Conservation (phyloP, 2,329 filamentous ascomycete genomes). For the Trichoderma sp. region DNA sequence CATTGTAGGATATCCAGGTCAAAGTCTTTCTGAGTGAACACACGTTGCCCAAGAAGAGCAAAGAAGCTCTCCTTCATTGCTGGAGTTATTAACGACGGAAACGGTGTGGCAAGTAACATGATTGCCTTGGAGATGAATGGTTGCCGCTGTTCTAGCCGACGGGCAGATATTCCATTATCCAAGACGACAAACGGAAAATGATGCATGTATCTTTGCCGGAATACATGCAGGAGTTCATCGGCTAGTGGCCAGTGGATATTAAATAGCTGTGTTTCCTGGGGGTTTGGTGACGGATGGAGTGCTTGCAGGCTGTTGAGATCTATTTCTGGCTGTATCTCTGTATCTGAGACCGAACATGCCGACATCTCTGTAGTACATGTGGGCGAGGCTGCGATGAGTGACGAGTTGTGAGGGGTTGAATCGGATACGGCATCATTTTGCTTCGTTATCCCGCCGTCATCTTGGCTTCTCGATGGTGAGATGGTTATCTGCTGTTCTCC, state of each 20-base stretch:
- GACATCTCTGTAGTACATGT: neutral
- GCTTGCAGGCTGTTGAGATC: neutral
- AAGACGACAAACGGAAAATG: neutral
- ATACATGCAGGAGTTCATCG: neutral
- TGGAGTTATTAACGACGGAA: neutral
- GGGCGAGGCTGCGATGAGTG: neutral
- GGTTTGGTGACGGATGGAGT: neutral
- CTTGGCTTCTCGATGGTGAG: neutral
- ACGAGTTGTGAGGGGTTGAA: neutral
- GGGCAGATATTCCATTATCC: neutral
- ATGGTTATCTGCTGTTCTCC: neutral
- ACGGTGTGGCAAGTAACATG: neutral
- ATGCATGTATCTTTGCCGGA: neutral
- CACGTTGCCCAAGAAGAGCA: neutral
- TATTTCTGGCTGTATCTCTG: neutral
- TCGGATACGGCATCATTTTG: neutral
- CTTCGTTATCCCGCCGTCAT: too few species aligned
- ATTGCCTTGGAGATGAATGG: neutral
- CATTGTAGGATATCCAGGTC: neutral
- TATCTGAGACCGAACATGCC: neutral
- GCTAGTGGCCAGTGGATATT: neutral
- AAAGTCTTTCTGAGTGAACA: neutral
- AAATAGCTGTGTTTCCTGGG: neutral
- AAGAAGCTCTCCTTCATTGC: neutral
- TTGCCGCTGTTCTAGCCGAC: neutral